Evolutionary conservation across 345 rosid species (phyloP).

Genomic region (Boechera retrofracta): DNA sequence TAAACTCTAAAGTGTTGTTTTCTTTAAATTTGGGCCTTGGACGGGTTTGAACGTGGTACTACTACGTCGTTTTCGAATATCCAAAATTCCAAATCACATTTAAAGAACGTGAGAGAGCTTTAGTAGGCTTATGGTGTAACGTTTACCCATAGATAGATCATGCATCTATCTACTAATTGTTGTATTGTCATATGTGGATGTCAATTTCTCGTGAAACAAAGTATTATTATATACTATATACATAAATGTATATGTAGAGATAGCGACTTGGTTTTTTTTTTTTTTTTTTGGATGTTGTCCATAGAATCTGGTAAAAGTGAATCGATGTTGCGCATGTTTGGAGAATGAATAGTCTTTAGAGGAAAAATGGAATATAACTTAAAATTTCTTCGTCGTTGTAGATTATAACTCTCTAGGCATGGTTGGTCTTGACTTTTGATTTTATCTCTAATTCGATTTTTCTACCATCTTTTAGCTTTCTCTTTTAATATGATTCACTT

Average conservation of each 20-base stretch:
- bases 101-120: constrained; percentile 4
- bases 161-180: constrained; percentile 31
- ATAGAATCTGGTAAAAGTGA: background rate
- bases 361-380: no score
- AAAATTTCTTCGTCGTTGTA: no score
- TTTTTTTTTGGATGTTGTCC: background rate
- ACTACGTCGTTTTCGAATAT: constrained; percentile 15
- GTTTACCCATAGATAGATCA: constrained; percentile 15
- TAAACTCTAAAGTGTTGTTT: background rate
- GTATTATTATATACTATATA: background rate
- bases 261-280: background rate
- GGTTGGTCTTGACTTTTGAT: no score
- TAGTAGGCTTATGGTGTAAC: constrained; percentile 15
- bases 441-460: no score
- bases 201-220: constrained; percentile 26
- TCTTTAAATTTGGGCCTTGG: constrained; percentile 23
- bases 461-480: no score
- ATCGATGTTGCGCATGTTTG: no score
- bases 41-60: constrained; percentile 25
- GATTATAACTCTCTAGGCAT: no score
- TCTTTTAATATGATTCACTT: no score
- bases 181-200: constrained; percentile 18
- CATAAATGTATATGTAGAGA: background rate
- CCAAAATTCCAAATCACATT: background rate
- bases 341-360: no score